Conservation (phyloP, 1,139 yeast genomes). For the Debaryomyces sp. region DNA sequence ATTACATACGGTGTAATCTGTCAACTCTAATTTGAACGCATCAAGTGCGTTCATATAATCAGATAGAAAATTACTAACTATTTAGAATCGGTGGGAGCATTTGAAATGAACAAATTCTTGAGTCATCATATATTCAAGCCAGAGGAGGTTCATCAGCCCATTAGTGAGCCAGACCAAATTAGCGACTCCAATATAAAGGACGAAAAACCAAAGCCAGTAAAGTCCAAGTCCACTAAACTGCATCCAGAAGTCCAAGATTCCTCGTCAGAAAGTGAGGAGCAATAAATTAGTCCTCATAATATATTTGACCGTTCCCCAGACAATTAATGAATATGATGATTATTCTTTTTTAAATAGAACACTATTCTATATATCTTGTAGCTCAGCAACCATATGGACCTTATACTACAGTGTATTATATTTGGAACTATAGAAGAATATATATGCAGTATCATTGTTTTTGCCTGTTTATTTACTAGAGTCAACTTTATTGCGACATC, state of each 20-base stretch:
- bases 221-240: neutral
- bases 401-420: neutral
- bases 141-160: conserved; percentile 29
- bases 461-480: neutral
- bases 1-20: too few species aligned
- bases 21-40: neutral
- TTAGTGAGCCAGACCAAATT: neutral
- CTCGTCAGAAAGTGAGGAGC: neutral
- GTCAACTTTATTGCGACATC: neutral
- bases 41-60: neutral
- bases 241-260: neutral
- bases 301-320: neutral
- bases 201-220: neutral
- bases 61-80: conserved; percentile 21
- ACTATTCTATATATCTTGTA: neutral
- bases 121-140: conserved; percentile 54
- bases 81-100: conserved; percentile 57
- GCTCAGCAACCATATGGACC: neutral
- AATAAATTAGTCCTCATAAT: neutral
- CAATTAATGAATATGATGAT: neutral
- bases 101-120: conserved; percentile 66
- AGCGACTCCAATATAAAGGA: neutral
- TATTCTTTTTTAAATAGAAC: neutral
- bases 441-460: neutral
- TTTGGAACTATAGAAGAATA: neutral